A percentile compares a stretch with the other conserved stretches of the same genome.
phyloP scores from a whole-genome alignment of 208 protist genomes.

The Wallacemonas rigidus region DNA sequence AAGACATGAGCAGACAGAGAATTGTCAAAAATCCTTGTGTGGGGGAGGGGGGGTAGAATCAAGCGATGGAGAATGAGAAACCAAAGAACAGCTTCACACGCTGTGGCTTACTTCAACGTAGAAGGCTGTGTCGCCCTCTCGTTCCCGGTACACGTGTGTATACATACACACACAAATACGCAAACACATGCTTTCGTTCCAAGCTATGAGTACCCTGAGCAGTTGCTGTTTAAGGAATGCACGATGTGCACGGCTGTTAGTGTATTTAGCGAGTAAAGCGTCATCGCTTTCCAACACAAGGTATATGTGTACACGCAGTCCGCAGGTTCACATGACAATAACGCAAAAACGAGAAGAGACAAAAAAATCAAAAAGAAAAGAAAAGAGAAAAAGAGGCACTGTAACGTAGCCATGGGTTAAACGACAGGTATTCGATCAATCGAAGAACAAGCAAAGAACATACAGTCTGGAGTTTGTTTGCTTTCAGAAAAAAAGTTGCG shows the following conservation, averaged over 20 bases:
- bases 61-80: no score
- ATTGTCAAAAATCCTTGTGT: no score
- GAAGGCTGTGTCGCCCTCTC: no score
- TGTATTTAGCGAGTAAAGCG: background rate
- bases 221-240: no score
- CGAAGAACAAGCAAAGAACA: background rate
- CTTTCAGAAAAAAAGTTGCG: background rate
- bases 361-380: constrained; percentile 15
- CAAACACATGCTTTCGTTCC: no score
- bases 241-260: background rate
- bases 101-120: no score
- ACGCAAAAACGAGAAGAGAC: background rate
- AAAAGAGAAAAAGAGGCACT: constrained; percentile 18
- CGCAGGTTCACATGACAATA: background rate
- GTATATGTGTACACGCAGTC: background rate
- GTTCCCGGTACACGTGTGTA: no score
- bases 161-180: no score
- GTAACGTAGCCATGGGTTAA: constrained; percentile 19
- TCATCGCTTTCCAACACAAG: background rate
- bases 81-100: no score
- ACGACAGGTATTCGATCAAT: constrained; percentile 3
- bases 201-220: no score
- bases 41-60: no score
- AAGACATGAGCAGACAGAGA: background rate
- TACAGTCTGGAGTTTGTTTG: background rate